Evolutionary conservation across 192 early-diverging fungal genomes (phyloP).

Genomic region (Coemansia sp.): DNA sequence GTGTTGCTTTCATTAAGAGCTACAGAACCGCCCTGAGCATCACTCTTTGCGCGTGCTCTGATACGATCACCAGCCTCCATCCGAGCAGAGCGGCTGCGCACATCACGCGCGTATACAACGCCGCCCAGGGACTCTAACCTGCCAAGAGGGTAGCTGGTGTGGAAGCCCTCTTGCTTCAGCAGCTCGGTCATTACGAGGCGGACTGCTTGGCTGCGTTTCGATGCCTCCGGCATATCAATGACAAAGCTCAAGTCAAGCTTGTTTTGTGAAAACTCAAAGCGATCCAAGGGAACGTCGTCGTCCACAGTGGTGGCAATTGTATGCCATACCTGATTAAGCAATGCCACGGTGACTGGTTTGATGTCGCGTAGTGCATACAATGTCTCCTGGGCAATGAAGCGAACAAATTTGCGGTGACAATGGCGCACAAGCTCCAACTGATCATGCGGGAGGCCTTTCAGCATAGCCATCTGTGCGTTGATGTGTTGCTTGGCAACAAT

Average conservation of each 20-base stretch:
- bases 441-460: constrained; percentile 42
- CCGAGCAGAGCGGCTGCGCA: constrained; percentile 45
- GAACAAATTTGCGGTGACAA: constrained; percentile 45
- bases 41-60: constrained; percentile 28
- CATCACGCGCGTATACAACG: constrained; percentile 50
- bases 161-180: constrained; percentile 25
- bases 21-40: constrained; percentile 13
- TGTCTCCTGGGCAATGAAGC: constrained; percentile 51
- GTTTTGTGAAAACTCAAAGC: constrained; percentile 53
- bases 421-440: constrained; percentile 48
- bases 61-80: constrained; percentile 33
- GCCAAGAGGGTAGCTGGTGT: constrained; percentile 23
- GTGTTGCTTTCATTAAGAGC: background rate
- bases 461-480: constrained; percentile 46
- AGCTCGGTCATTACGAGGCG: constrained; percentile 42
- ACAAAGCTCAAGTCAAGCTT: constrained; percentile 38
- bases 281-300: constrained; percentile 41
- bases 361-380: constrained; percentile 50
- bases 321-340: constrained; percentile 55
- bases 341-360: constrained; percentile 36
- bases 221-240: constrained; percentile 21
- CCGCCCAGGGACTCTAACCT: constrained; percentile 28
- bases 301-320: constrained; percentile 52
- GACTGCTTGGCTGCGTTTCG: constrained; percentile 37
- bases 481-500: constrained; percentile 39